These are phyloP conservation scores for Albizia julibrissin DNA, from an alignment of 306 rosid genomes.

Conservation along the genomic window DNA sequence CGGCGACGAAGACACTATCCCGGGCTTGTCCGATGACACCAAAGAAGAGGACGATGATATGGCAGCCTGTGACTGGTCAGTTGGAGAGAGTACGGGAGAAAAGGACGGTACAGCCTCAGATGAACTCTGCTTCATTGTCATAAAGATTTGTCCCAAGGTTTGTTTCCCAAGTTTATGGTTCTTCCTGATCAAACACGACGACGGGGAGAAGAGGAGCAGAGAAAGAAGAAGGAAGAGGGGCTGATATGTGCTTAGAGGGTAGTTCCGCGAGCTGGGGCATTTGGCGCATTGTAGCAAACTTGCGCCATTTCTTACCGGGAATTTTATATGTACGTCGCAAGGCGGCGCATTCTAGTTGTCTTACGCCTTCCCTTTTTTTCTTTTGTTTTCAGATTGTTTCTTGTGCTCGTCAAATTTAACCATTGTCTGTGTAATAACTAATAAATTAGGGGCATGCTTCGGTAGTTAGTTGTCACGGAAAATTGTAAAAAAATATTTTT, in stretches of 20 bases:
- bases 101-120: constrained; percentile 85
- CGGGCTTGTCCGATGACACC: constrained; percentile 43
- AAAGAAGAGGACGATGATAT: constrained; percentile 45
- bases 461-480: too few species aligned
- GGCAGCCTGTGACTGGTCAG: constrained; percentile 65
- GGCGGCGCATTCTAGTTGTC: constrained; percentile 38
- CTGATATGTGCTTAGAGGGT: constrained; percentile 41
- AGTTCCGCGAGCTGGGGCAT: constrained; percentile 49
- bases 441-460: too few species aligned
- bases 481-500: too few species aligned
- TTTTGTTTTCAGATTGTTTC: background rate
- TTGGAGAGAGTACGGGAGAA: constrained; percentile 43
- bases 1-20: constrained; percentile 49
- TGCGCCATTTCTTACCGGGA: constrained; percentile 32
- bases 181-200: constrained; percentile 7
- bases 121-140: constrained; percentile 76
- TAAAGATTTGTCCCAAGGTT: constrained; percentile 8
- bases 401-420: background rate
- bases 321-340: background rate
- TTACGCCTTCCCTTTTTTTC: constrained; percentile 32
- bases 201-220: constrained; percentile 11
- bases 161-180: constrained; percentile 18
- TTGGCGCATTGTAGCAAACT: constrained; percentile 44
- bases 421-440: too few species aligned
- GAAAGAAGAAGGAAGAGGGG: background rate